phyloP scores from a whole-genome alignment of 1,284 basidiomycete species.

The Fistulina hepatica region DNA sequence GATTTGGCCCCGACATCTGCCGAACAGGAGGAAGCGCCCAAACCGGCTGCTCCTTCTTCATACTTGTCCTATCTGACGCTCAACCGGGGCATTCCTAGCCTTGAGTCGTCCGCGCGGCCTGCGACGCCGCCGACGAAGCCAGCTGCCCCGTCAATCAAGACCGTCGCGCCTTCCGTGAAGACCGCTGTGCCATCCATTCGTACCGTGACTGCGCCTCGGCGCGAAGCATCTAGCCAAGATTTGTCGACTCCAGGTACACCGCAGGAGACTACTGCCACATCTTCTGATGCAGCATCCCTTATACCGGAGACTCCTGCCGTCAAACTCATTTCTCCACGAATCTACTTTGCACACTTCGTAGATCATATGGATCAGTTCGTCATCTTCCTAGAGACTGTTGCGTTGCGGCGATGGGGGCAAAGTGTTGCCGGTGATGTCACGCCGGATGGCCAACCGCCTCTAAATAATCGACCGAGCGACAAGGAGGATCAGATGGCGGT shows the following conservation, averaged over 20 bases:
- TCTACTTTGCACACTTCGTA: constrained; percentile 93
- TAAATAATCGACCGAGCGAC: constrained; percentile 27
- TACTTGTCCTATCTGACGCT: constrained; percentile 74
- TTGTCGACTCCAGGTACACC: no score
- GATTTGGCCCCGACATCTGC: constrained; percentile 16
- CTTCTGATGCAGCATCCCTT: constrained; percentile 16
- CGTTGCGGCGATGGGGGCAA: constrained; percentile 73
- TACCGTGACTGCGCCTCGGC: constrained; percentile 17
- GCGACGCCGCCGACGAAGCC: no score
- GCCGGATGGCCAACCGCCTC: no score
- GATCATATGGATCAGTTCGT: constrained; percentile 81
- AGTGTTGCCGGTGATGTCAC: constrained; percentile 34
- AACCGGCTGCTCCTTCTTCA: constrained; percentile 36
- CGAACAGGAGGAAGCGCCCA: constrained; percentile 17
- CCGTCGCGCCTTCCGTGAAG: constrained; percentile 37
- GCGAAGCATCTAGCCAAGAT: no score
- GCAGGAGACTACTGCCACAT: constrained; percentile 14
- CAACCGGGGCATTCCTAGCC: constrained; percentile 40
- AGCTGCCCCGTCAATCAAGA: constrained; percentile 40
- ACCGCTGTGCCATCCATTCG: constrained; percentile 28
- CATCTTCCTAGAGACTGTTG: constrained; percentile 84
- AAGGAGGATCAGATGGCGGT: constrained; percentile 72
- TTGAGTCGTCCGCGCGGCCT: no score
- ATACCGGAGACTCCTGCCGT: constrained; percentile 19
- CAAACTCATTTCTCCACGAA: constrained; percentile 68